Evolutionary conservation across 805 yeast species (phyloP), one percentile per base, ranked within the genome.

Genomic region (Wickerhamiella sorbophila): DNA sequence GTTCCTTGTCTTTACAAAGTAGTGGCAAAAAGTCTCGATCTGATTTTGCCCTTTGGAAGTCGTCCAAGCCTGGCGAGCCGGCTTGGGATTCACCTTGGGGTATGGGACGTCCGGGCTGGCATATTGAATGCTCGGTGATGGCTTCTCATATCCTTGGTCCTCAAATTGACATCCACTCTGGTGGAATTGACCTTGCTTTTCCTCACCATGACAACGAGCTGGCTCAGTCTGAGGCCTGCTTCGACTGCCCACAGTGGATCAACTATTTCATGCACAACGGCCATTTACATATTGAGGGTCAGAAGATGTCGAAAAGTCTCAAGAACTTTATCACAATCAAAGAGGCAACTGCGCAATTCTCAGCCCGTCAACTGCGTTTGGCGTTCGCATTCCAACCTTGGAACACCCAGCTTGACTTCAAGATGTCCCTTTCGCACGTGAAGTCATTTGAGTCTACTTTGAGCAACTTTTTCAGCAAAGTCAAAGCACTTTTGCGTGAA

Each of bases 171-270:
- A 84, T 91, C 51, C 98, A 91, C 59, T 78, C 94, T 15, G 98
- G 98, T 44, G 98, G 98, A 50, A 76, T 91, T 42, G 98, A 91
- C 64, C 71, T 91, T 55, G 95, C 97, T 17, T 91, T 91, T 67
- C 99, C 99, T 2, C 99, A 91, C 61, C 99, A 91, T 63, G 99
- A 91, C 62, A 91, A 91, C 56, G 99, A 91, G 65, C 68, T 91
- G 49, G 99, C 99, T 1, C 99, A 91, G 67, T 72, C 87, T 21
- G 99, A 91, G 61, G 97, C 97, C 5, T 79, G 77, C 60, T 88
- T 69, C 60, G 86, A 83, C 56, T 78, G 82, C 61, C 64, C 74
- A 39, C 98, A 91, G 64, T 91, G 99, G 99, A 84, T 91, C 42
- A 88, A 91, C 62, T 91, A 91, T 59, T 91, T 91, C 64, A 62